Evolutionary conservation across 306 rosid genomes (phyloP).

Genomic region (Aeschynomene evenia): DNA sequence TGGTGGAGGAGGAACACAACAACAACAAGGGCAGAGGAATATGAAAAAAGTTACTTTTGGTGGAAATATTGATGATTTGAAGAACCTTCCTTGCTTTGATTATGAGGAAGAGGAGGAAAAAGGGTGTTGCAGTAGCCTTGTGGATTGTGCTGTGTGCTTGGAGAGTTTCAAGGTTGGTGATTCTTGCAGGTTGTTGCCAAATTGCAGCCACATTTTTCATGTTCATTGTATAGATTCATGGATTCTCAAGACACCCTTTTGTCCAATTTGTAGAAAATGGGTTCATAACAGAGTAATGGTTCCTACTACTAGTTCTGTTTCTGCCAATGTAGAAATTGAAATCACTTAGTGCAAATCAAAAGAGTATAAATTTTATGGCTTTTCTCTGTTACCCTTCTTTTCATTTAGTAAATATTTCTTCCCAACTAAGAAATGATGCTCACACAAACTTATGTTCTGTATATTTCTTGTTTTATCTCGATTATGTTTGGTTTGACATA

Average conservation of each 20-base stretch:
- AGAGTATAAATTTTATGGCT: background rate
- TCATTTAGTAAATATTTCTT: background rate
- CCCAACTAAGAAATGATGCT: background rate
- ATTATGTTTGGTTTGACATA: no score
- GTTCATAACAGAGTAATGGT: constrained; percentile 8
- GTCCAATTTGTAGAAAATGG: constrained; percentile 60
- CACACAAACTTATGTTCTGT: background rate
- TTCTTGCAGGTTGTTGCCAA: constrained; percentile 55
- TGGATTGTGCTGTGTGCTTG: constrained; percentile 67
- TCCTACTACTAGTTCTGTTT: background rate
- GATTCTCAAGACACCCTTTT: constrained; percentile 55
- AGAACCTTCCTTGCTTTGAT: constrained; percentile 59
- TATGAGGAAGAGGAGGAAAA: constrained; percentile 43
- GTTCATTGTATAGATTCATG: constrained; percentile 59
- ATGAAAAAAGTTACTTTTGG: constrained; percentile 28
- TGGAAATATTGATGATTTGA: constrained; percentile 40
- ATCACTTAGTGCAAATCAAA: constrained; percentile 9
- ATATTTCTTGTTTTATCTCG: background rate
- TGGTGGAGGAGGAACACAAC: background rate
- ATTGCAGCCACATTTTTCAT: constrained; percentile 59
- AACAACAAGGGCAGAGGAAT: no score
- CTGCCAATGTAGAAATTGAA: constrained; percentile 24
- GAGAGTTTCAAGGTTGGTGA: constrained; percentile 62
- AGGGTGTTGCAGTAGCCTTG: constrained; percentile 30
- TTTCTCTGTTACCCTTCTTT: background rate